Percentiles rank a stretch among this genome's conserved stretches.
Conservation (phyloP, 2,329 filamentous ascomycete genomes). For the Apiospora marii region DNA sequence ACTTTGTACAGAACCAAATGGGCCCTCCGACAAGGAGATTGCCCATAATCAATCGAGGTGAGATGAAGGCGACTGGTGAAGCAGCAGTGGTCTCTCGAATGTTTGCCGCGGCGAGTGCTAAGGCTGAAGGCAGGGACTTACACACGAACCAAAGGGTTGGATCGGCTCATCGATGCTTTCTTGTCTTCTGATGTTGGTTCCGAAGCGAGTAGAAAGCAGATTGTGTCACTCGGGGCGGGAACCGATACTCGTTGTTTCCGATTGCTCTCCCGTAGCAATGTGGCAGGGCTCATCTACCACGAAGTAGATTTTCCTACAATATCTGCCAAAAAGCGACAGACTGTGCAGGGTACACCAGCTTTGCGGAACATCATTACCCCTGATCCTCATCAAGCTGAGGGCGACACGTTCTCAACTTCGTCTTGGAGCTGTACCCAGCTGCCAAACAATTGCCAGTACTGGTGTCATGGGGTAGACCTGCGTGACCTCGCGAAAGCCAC, state of each 20-base stretch:
- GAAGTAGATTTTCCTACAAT: slow-evolving; percentile 89
- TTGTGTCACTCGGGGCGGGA: slow-evolving; percentile 91
- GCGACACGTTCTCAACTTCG: not conserved
- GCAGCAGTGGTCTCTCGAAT: not conserved
- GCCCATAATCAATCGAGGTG: slow-evolving; percentile 94
- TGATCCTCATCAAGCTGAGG: slow-evolving; percentile 36
- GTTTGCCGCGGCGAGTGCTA: slow-evolving; percentile 35
- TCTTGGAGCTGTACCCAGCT: slow-evolving; percentile 53
- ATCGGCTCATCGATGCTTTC: slow-evolving; percentile 78
- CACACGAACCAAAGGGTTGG: slow-evolving; percentile 83
- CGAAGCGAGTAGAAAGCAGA: slow-evolving; percentile 59
- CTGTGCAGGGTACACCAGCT: slow-evolving; percentile 55
- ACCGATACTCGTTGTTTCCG: slow-evolving; percentile 91
- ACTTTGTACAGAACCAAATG: slow-evolving; percentile 64
- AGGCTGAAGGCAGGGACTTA: slow-evolving; percentile 76
- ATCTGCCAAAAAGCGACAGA: slow-evolving; percentile 69
- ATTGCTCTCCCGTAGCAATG: slow-evolving; percentile 60
- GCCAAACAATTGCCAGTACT: slow-evolving; percentile 52
- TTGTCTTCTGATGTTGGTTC: slow-evolving; percentile 53
- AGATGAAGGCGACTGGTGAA: slow-evolving; percentile 32
- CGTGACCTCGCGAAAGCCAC: slow-evolving; percentile 58
- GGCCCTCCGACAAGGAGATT: slow-evolving; percentile 69
- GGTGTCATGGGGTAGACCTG: slow-evolving; percentile 74
- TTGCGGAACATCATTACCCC: slow-evolving; percentile 35
- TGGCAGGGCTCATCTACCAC: slow-evolving; percentile 73